Evolutionary conservation across 176 grass and related monocot species (phyloP).

Genomic region (Ensete ventricosum): DNA sequence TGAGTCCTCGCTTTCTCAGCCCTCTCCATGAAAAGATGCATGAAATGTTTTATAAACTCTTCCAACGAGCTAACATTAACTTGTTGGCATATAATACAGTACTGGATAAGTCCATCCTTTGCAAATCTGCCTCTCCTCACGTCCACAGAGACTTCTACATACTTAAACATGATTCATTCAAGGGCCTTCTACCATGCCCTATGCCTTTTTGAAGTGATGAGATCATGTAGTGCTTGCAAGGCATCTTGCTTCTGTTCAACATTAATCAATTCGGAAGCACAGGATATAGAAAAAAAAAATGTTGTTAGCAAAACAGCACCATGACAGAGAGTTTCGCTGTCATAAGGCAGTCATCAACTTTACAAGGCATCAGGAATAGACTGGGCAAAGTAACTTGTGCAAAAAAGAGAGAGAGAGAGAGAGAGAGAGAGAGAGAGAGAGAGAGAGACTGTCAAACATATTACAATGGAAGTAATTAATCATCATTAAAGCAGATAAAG

Average conservation of each 20-base stretch:
- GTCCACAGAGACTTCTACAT: constrained; percentile 79
- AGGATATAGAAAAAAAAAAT: too few species aligned
- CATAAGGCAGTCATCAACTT: neutral
- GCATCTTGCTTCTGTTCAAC: constrained; percentile 92
- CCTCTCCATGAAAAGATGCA: constrained; percentile 68
- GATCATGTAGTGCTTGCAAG: constrained; percentile 79
- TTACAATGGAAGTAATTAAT: too few species aligned
- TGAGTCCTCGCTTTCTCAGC: constrained; percentile 66
- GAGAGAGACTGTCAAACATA: too few species aligned
- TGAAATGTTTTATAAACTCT: constrained; percentile 90
- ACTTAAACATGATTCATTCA: constrained; percentile 92
- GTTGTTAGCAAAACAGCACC: neutral
- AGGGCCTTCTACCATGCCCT: constrained; percentile 83
- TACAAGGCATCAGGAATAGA: neutral
- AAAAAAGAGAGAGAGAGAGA: too few species aligned
- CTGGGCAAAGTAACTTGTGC: too few species aligned
- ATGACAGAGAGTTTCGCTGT: too few species aligned
- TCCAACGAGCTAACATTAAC: constrained; percentile 86
- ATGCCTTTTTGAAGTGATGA: constrained; percentile 76
- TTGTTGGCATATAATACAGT: constrained; percentile 91
- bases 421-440: too few species aligned
- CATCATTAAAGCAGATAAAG: too few species aligned
- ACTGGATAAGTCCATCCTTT: constrained; percentile 89
- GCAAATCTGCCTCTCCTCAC: constrained; percentile 81
- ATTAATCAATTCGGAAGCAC: constrained; percentile 65